These are phyloP conservation scores for Talaromyces piceae DNA, from an alignment of 2,329 filamentous ascomycete genomes.

Conservation along the genomic window DNA sequence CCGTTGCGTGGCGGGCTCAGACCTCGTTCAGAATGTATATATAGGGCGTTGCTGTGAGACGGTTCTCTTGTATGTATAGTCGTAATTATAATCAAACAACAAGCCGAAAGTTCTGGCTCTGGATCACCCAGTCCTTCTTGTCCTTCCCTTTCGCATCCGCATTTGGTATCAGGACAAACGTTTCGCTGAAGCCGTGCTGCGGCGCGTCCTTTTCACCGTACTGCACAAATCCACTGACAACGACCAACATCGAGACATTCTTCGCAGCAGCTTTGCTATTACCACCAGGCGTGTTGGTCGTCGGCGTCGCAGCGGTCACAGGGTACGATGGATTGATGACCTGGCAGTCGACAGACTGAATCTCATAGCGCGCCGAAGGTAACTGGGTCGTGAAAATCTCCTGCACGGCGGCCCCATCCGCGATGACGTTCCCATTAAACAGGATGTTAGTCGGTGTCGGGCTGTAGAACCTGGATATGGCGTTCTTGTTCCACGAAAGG, in stretches of 20 bases:
- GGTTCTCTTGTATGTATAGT: neutral
- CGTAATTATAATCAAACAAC: conserved; percentile 30
- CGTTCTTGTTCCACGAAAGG: conserved; percentile 53
- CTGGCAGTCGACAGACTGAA: conserved; percentile 70
- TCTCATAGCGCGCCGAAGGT: conserved; percentile 58
- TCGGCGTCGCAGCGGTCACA: no score
- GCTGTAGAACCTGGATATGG: conserved; percentile 64
- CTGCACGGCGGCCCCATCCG: conserved; percentile 58
- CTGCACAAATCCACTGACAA: conserved; percentile 64
- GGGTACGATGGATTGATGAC: conserved; percentile 65
- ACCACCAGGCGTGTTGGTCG: conserved; percentile 29
- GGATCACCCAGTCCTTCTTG: conserved; percentile 56
- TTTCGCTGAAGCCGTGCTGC: conserved; percentile 68
- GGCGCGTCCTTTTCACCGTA: conserved; percentile 59
- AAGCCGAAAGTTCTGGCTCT: conserved; percentile 64
- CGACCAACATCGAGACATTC: conserved; percentile 64
- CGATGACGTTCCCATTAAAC: conserved; percentile 67
- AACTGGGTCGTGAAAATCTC: conserved; percentile 61
- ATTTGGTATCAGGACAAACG: conserved; percentile 72
- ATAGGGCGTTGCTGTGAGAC: no score
- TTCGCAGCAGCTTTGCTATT: conserved; percentile 38
- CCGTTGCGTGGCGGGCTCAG: no score
- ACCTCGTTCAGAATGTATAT: no score
- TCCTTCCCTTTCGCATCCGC: conserved; percentile 49
- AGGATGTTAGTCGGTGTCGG: conserved; percentile 57